phyloP scores from a whole-genome alignment of 768 basidiomycete genomes.

The Gelatoporia subvermispora region DNA sequence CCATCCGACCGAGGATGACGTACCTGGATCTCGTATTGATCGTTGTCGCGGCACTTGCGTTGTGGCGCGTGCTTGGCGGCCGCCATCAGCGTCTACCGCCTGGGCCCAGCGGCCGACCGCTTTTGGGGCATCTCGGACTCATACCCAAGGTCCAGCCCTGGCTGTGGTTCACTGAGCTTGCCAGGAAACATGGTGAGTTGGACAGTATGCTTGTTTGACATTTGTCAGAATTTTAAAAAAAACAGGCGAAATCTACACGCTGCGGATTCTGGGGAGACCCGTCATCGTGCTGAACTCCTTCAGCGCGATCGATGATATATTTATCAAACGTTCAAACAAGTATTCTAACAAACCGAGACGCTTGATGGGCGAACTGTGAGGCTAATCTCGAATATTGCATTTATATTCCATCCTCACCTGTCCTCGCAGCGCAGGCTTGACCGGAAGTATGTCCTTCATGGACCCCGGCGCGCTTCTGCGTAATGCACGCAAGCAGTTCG shows the following conservation, averaged over 20 bases:
- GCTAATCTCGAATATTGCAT: neutral
- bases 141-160: too few relatives aligned
- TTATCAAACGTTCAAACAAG: constrained; percentile 7
- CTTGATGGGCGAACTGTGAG: constrained; percentile 12
- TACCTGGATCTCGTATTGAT: too few relatives aligned
- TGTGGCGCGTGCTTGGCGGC: too few relatives aligned
- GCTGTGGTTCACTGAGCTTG: too few relatives aligned
- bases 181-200: too few relatives aligned
- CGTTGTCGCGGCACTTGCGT: too few relatives aligned
- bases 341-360: constrained; percentile 14
- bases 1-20: too few relatives aligned
- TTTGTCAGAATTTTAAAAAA: too few relatives aligned
- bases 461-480: constrained; percentile 11
- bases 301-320: constrained; percentile 13
- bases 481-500: constrained; percentile 13
- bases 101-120: too few relatives aligned
- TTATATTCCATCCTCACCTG: neutral
- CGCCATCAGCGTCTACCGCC: too few relatives aligned
- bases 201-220: too few relatives aligned
- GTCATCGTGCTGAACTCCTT: constrained; percentile 17
- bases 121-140: too few relatives aligned
- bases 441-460: constrained; percentile 15
- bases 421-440: constrained; percentile 7
- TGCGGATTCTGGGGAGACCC: constrained; percentile 7
- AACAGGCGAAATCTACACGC: constrained; percentile 10